Base-by-base conservation (phyloP, 768 basidiomycete genomes). In the Botryobasidium botryosum region DNA sequence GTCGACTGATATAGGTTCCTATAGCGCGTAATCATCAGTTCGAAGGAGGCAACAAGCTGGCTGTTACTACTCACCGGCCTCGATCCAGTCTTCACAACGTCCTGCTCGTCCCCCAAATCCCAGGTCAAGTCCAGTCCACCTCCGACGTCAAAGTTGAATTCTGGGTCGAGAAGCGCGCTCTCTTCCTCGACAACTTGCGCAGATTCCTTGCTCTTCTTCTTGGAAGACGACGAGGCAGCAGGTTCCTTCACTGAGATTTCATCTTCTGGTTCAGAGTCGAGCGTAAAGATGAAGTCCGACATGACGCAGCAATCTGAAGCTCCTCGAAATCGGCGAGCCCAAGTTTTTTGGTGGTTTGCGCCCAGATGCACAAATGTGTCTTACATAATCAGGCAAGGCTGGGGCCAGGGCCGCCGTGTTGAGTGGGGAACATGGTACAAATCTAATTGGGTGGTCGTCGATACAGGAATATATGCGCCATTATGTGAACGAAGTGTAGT, bases 1-100 rank as follows among this genome's bases (percentile, higher is more conserved):
- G 59, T 92, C 82, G 7, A 96, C 78, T 36, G 79, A 85, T 43
- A 92, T 74, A n/a, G 78, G 77, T 57, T 72, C 64, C 79, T 85
- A 5, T 20, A 25, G 13, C 32, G 20, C 29, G 20, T 46, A 24
- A 32, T 46, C 40, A 44, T 26, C 25, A 7, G 27, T 21, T 15
- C 15, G 23, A 29, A 25, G 42, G 33, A 48, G 42, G 35, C 10
- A n/a, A 17, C 25, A 23, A 40, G 47, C 39, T 29, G 51, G 50
- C 36, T 42, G 50, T 25, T 52, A 62, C 10, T 47, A 59, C 68
- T 48, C 57, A 81, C 79, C 23, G 71, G 74, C 60, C 72, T 80
- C 44, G 64, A 68, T 35, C 76, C 72, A 35, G 67, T 69, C 62
- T 74, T 72, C 25, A 79, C 74, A 28, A 72, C 53, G 55, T 79